These are phyloP conservation scores for Plantago major DNA, from an alignment of 257 asterid species.

Conservation along the genomic window DNA sequence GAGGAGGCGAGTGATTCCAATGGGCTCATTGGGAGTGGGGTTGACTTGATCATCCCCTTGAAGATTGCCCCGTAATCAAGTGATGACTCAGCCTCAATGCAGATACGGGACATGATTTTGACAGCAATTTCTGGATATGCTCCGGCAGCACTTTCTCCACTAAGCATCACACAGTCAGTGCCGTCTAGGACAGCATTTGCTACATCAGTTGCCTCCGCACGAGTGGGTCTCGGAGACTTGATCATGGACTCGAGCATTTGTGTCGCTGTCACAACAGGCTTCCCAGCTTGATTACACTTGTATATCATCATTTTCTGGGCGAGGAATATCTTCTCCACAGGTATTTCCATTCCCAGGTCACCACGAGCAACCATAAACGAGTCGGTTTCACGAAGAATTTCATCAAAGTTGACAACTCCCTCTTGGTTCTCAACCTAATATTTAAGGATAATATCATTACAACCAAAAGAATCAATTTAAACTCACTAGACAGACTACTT, in stretches of 20 bases:
- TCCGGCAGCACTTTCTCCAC: constrained; percentile 94
- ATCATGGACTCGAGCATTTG: constrained; percentile 97
- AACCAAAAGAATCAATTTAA: constrained; percentile 10
- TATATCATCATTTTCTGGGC: constrained; percentile 94
- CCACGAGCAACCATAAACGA: constrained; percentile 96
- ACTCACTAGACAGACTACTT: background rate
- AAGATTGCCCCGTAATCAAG: constrained; percentile 65
- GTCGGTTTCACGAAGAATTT: constrained; percentile 78
- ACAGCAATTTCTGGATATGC: constrained; percentile 82
- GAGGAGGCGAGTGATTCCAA: constrained; percentile 75
- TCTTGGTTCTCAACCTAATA: constrained; percentile 87
- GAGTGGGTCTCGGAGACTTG: constrained; percentile 89
- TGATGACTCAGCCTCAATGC: constrained; percentile 80
- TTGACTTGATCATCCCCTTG: constrained; percentile 65
- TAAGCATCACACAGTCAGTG: constrained; percentile 85
- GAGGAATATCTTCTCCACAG: constrained; percentile 79
- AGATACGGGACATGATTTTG: constrained; percentile 68
- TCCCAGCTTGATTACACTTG: constrained; percentile 81
- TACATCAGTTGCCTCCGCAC: constrained; percentile 92
- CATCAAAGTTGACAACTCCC: constrained; percentile 81
- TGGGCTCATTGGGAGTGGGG: constrained; percentile 90
- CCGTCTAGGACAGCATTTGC: constrained; percentile 91
- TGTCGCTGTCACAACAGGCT: constrained; percentile 87
- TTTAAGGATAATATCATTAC: background rate
- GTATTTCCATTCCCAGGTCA: constrained; percentile 92